Conservation (phyloP, 2,329 filamentous ascomycete genomes). For the Aspergillus ruber region DNA sequence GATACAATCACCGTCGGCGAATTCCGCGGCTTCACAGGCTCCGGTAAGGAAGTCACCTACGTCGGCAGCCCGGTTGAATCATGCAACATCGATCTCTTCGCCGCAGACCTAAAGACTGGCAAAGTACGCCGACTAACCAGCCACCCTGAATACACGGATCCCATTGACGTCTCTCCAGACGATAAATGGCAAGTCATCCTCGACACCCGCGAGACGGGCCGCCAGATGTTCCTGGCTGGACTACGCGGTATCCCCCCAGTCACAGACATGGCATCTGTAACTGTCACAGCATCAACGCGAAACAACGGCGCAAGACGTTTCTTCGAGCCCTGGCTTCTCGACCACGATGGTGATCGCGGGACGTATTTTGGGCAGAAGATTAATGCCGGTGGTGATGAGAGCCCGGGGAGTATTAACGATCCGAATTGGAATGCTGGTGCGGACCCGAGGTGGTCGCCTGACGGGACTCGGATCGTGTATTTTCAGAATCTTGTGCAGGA, state of each 20-base stretch:
- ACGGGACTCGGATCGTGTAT: slow-evolving; percentile 40
- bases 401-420: slow-evolving; percentile 36
- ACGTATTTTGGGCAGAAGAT: slow-evolving; percentile 41
- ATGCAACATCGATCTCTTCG: slow-evolving; percentile 42
- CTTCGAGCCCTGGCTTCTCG: slow-evolving; percentile 42
- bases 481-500: slow-evolving; percentile 34
- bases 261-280: slow-evolving; percentile 29
- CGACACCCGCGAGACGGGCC: slow-evolving; percentile 39
- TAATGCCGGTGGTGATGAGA: slow-evolving; percentile 33
- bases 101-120: slow-evolving; percentile 36
- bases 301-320: slow-evolving; percentile 44
- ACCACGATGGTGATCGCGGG: slow-evolving; percentile 40
- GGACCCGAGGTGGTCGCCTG: slow-evolving; percentile 31
- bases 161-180: slow-evolving; percentile 38
- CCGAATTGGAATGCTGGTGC: slow-evolving; percentile 45
- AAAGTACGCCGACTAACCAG: slow-evolving; percentile 37
- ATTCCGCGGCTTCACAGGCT: slow-evolving; percentile 41
- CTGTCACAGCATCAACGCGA: slow-evolving; percentile 34
- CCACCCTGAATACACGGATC: slow-evolving; percentile 42
- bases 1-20: slow-evolving; percentile 37
- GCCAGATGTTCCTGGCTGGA: slow-evolving; percentile 37
- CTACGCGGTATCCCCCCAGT: slow-evolving; percentile 41
- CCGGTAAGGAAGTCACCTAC: slow-evolving; percentile 38
- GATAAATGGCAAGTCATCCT: slow-evolving; percentile 39
- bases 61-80: slow-evolving; percentile 37